Conservation (phyloP, 768 basidiomycete genomes). For the Pulveroboletus sp. region DNA sequence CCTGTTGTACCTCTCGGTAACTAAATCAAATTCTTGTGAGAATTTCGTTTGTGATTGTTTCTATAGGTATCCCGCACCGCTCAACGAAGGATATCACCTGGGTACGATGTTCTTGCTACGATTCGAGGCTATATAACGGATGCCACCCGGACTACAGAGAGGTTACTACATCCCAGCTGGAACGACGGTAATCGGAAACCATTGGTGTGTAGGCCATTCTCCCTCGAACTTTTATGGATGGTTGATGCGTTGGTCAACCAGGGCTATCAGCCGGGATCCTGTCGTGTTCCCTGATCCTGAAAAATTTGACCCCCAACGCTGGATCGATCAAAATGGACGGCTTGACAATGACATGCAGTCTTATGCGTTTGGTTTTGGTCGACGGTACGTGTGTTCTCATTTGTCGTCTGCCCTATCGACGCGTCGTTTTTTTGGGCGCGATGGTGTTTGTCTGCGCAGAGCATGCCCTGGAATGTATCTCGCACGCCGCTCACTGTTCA, state of each 20-base stretch:
- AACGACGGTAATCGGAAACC: constrained; percentile 15
- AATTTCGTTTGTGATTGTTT: background rate
- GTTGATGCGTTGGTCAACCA: constrained; percentile 1
- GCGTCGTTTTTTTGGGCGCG: too few species aligned
- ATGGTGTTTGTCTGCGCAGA: constrained; percentile 21
- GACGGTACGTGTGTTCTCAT: constrained; percentile 22
- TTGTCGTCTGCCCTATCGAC: background rate
- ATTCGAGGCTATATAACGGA: constrained; percentile 11
- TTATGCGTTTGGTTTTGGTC: constrained; percentile 53
- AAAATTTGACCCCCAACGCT: constrained; percentile 51
- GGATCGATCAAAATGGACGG: constrained; percentile 42
- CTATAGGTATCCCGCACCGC: constrained; percentile 49
- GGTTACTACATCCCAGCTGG: constrained; percentile 23
- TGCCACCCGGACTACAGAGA: constrained; percentile 2
- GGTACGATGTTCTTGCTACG: constrained; percentile 10
- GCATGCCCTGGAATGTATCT: constrained; percentile 62
- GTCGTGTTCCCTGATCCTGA: constrained; percentile 53
- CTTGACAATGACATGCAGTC: constrained; percentile 43
- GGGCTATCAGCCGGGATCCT: constrained; percentile 56
- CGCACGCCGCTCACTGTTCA: constrained; percentile 46
- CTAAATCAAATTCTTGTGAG: too few species aligned
- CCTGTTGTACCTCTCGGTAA: constrained; percentile 29
- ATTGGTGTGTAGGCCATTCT: constrained; percentile 9
- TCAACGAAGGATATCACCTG: constrained; percentile 37
- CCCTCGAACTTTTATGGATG: too few species aligned